A percentile compares a stretch with the other conserved stretches of the same genome.
Evolutionary conservation across 2,329 filamentous ascomycete genomes (phyloP).

Genomic region (Dendryphion nanum): DNA sequence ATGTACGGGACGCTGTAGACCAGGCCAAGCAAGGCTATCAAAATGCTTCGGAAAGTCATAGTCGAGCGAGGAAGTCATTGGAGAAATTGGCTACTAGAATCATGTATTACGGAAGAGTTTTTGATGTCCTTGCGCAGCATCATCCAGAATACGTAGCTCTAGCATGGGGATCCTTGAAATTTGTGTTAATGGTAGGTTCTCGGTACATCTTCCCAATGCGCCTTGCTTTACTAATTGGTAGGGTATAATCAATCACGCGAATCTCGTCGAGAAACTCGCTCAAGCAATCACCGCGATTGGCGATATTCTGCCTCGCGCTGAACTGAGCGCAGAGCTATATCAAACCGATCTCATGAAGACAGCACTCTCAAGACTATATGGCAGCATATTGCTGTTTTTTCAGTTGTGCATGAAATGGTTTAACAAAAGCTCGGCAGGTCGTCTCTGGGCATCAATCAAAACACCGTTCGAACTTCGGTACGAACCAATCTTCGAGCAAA

Average conservation of each 20-base stretch:
- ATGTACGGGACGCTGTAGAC: no score
- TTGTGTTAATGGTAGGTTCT: constrained; percentile 18
- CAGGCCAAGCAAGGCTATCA: no score
- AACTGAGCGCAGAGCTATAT: constrained; percentile 1
- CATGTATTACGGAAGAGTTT: constrained; percentile 16
- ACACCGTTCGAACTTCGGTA: constrained; percentile 9
- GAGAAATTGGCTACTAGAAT: constrained; percentile 1
- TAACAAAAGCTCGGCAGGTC: constrained; percentile 3
- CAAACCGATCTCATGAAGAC: constrained; percentile 1
- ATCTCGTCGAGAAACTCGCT: constrained; percentile 4
- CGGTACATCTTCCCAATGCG: background rate
- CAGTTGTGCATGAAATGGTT: constrained; percentile 8
- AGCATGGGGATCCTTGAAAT: constrained; percentile 30
- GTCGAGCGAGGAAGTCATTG: no score
- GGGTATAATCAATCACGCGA: constrained; percentile 6
- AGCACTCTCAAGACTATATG: constrained; percentile 6
- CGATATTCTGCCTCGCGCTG: constrained; percentile 5
- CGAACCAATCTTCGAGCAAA: constrained; percentile 5
- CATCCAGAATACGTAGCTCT: constrained; percentile 31
- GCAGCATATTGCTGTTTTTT: constrained; percentile 9
- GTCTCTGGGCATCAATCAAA: constrained; percentile 3
- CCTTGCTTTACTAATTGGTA: background rate
- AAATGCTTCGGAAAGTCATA: no score
- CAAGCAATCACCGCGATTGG: constrained; percentile 8
- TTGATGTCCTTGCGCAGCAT: constrained; percentile 26